Conservation (phyloP, 306 rosid species). For the Prunus salicina region DNA sequence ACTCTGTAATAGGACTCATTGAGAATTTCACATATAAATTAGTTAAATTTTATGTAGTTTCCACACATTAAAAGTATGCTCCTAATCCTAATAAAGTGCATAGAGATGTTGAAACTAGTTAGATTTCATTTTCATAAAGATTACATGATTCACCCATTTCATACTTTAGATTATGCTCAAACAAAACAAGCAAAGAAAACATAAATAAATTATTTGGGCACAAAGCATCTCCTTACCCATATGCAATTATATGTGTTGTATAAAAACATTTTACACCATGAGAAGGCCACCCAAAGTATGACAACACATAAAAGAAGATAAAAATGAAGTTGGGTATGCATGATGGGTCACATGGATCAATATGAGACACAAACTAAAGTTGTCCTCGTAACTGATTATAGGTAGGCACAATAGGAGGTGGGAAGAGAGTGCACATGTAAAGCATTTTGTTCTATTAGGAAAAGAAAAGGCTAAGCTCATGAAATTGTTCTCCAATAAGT, state of each 20-base stretch:
- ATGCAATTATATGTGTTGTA: not conserved
- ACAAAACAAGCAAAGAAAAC: constrained; percentile 5
- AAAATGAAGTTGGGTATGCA: constrained; percentile 21
- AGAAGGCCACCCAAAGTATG: not conserved
- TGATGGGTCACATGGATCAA: constrained; percentile 34
- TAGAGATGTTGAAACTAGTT: not conserved
- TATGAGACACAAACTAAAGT: constrained; percentile 23
- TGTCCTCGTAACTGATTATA: not conserved
- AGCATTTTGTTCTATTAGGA: not conserved
- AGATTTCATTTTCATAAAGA: not conserved
- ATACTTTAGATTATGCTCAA: not conserved
- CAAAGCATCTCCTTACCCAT: not conserved
- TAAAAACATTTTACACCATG: not conserved
- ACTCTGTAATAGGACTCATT: constrained; percentile 24
- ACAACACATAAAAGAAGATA: not conserved
- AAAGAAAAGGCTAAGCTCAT: constrained; percentile 9
- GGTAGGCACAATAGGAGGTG: constrained; percentile 13
- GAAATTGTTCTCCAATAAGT: constrained; percentile 13
- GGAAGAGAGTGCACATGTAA: not conserved
- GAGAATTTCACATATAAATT: not conserved
- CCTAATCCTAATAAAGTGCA: not conserved
- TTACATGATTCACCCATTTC: not conserved
- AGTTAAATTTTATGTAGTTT: not conserved
- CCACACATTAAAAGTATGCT: not conserved
- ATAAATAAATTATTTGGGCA: not conserved